These are phyloP conservation scores for Ceratocystis papillata DNA, from an alignment of 2,329 filamentous ascomycete genomes.

Conservation along the genomic window DNA sequence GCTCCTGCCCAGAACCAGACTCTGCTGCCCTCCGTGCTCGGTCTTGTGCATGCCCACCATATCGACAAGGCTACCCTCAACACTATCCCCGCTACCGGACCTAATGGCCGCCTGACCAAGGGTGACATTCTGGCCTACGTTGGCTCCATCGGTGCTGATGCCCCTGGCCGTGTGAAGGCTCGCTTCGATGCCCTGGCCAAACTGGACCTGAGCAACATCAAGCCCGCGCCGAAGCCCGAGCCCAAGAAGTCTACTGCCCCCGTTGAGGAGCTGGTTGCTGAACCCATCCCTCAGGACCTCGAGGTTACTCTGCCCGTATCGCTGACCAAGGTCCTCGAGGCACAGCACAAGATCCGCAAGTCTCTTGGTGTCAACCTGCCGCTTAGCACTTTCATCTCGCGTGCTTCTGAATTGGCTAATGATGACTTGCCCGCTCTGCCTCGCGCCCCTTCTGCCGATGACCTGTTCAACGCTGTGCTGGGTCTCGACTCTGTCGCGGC, in stretches of 20 bases:
- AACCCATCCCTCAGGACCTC: slow-evolving; percentile 37
- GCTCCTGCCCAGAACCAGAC: slow-evolving; percentile 39
- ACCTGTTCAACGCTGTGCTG: slow-evolving; percentile 82
- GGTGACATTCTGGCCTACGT: slow-evolving; percentile 88
- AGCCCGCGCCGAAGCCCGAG: slow-evolving; percentile 51
- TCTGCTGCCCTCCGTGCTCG: slow-evolving; percentile 70
- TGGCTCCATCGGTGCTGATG: slow-evolving; percentile 61
- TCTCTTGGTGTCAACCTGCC: slow-evolving; percentile 71
- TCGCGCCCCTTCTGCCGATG: slow-evolving; percentile 55
- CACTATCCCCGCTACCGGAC: slow-evolving; percentile 79
- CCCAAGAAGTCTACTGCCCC: slow-evolving; percentile 33
- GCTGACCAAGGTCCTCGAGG: slow-evolving; percentile 63
- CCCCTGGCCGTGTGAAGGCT: slow-evolving; percentile 59
- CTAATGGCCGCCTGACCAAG: slow-evolving; percentile 80
- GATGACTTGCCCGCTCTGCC: slow-evolving; percentile 60
- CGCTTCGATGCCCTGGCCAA: slow-evolving; percentile 66
- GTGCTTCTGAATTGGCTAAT: slow-evolving; percentile 79
- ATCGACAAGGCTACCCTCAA: slow-evolving; percentile 63
- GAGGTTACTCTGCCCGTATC: slow-evolving; percentile 66
- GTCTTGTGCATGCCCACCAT: slow-evolving; percentile 68
- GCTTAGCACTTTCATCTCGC: slow-evolving; percentile 73
- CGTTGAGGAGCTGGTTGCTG: slow-evolving; percentile 33
- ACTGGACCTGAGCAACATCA: slow-evolving; percentile 92
- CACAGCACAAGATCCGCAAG: slow-evolving; percentile 68
- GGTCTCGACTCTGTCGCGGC: slow-evolving; percentile 48